Evolutionary conservation across 2,329 filamentous ascomycete species (phyloP), one percentile per base, ranked within the genome.

Genomic region (Verticillium nonalfalfae): DNA sequence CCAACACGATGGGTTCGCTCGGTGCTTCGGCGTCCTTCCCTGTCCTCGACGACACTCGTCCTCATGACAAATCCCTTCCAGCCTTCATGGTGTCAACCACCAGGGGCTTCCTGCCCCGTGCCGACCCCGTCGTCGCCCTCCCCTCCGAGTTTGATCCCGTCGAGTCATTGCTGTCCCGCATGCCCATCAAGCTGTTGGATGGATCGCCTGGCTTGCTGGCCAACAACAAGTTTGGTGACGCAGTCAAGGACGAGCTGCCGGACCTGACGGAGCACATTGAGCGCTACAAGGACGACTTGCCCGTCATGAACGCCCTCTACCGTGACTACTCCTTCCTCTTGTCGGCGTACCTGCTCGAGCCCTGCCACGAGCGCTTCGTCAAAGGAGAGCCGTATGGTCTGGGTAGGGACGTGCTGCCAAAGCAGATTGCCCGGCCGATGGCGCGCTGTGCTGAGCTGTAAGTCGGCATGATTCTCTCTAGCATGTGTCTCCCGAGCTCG

Each of bases 241-340:
- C 86, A n/a, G 86, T 96, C 56, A 78, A 89, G 65, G 78, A 79
- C n/a, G 86, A 87, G 64, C 83, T 97, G 57, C 89, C 91, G 15
- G 90, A 97, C 74, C 80, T 97, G 57, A 90, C 89, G 1, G 81
- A 81, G 5, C 81, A 85, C 66, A 83, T 97, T 61, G 89, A 95
- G 69, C 85, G 86, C 74, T 89, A 90, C 67, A 81, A 84, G 68
- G 79, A 87, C 64, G 88, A 97, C 75, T 81, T 94, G 45, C 89
- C 89, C 15, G 78, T 91, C 62, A 87, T 96, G 80, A 95, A 93
- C 69, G 93, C 93, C 38, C 78, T 96, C 57, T 97, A 97, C 74
- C 84, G 93, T 21, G 93, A 97, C 78, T 97, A 97, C 74, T 90
- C 90, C 14, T 97, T 97, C 80, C 78, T 97, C 35, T 90, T 93